Base-by-base conservation (phyloP, 1,139 yeast genomes). In the Geotrichum phurueaensis region DNA sequence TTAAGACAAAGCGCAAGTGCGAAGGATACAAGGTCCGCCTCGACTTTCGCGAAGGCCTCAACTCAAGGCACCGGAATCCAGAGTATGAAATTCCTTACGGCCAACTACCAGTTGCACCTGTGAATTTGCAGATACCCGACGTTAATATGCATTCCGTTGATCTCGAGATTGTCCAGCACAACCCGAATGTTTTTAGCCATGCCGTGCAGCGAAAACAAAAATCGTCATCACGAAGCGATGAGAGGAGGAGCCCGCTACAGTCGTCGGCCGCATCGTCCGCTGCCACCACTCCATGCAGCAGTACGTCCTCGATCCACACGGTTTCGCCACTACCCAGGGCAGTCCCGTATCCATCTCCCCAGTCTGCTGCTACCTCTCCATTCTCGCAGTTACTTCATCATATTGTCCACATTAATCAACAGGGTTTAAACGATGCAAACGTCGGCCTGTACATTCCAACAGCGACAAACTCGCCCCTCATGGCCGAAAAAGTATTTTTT, bases 1-100 rank as follows among this genome's bases (percentile, higher is more conserved):
- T 65, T 33, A 67, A 66, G 54, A 62, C 69, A 2, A 65, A 65
- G 39, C 64, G 70, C 6, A 64, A 55, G 47, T 68, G 70, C 57
- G 51, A 53, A 15, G 62, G 62, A 10, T 60, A 60, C 47, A 51
- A 50, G 15, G 52, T 52, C 31, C 55, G 53, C 6, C 53, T 59
- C 27, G 57, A 52, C 20, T 58, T 58, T 20, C 48, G 57, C 20
- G 61, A 58, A 20, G 61, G 61, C 33, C 54, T 56, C 33, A 57
- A 45, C 36, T 53, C 51, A 36, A 22, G 45, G 22, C 45, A 22
- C 4, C 58, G 58, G 20, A 20, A 23, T 20, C 22, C 48, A 5
- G 43, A 54, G n/a, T 13, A 39, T 18, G 47, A 39, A 39, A 39
- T 10, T n/a, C 22, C 47, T 3, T n/a, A 39, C 20, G 20, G n/a